Evolutionary conservation across 2,329 filamentous ascomycete genomes (phyloP).

Genomic region (Epichloe sibirici): DNA sequence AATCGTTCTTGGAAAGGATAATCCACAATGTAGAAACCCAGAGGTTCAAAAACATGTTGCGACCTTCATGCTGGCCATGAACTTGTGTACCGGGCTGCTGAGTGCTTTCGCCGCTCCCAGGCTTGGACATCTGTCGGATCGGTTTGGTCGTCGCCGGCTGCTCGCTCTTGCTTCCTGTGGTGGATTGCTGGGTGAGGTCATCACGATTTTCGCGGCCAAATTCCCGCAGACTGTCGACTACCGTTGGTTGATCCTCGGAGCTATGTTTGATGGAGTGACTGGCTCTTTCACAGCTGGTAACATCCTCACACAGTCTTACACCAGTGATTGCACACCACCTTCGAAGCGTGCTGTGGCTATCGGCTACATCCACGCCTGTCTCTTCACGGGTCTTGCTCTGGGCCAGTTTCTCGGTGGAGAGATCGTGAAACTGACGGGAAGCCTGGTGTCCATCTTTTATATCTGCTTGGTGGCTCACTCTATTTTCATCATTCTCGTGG

Average conservation of each 20-base stretch:
- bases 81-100: constrained; percentile 60
- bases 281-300: constrained; percentile 82
- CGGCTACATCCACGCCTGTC: constrained; percentile 77
- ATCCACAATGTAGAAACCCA: constrained; percentile 68
- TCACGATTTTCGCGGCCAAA: constrained; percentile 67
- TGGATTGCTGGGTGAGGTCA: constrained; percentile 59
- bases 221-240: constrained; percentile 64
- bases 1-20: constrained; percentile 53
- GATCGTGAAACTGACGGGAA: constrained; percentile 64
- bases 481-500: constrained; percentile 60
- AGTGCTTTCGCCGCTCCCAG: constrained; percentile 74
- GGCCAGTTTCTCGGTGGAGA: constrained; percentile 75
- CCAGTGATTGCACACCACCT: constrained; percentile 75
- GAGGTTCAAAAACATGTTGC: constrained; percentile 68
- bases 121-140: constrained; percentile 74
- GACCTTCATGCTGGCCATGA: constrained; percentile 65
- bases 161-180: constrained; percentile 63
- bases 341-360: constrained; percentile 71
- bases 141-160: constrained; percentile 66
- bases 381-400: constrained; percentile 80
- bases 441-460: constrained; percentile 75
- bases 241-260: constrained; percentile 66
- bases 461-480: constrained; percentile 60
- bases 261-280: constrained; percentile 67
- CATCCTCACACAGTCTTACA: constrained; percentile 70